Evolutionary conservation across 139 green algal genomes (phyloP), one percentile per base, ranked within the genome.

Genomic region (Edaphochlamys debaryana): DNA sequence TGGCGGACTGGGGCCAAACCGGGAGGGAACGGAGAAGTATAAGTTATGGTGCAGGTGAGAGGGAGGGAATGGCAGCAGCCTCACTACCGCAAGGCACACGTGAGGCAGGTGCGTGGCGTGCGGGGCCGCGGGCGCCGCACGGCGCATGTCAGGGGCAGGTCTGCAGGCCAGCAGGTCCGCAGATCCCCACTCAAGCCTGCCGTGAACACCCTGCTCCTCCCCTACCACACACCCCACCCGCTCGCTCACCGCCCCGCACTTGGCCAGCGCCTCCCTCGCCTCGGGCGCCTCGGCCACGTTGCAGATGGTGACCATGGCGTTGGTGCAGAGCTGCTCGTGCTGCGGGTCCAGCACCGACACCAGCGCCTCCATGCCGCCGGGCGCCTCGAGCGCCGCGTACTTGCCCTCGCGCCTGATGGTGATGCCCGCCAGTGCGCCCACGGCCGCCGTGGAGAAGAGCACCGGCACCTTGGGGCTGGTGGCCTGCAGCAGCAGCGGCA

Each of bases 341-440:
- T 13, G 30, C 34, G 72, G 82, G 20, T 88, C 68, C 48, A 88
- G 78, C 70, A 68, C 32, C 20, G 30, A 9, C 30, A 78, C 70
- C 9, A 86, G 67, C 30, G 17, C 58, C 9, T 22, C 54, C 54
- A 87, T 25, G 8, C 79, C 82, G 29, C 38, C 38, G 48, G 56
- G 32, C 56, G 4, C 81, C 62, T 90, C 73, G 22, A 91, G 48
- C 34, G 89, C 48, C 27, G 90, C 90, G 62, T 89, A 86, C 69
- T 93, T 92, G 64, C 88, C 88, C 38, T 92, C 84, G 17, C 70
- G 77, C 8, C 82, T 79, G 66, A 92, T 70, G 5, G 82, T 90
- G 58, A 92, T 85, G 42, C 70, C 85, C 72, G 86, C 84, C 22
- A 94, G 82, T 0, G 90, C 90, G 17, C 54, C 74, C 27, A 89